Base-by-base conservation (phyloP, 331 rosid genomes). In the Pyrus hybrid region DNA sequence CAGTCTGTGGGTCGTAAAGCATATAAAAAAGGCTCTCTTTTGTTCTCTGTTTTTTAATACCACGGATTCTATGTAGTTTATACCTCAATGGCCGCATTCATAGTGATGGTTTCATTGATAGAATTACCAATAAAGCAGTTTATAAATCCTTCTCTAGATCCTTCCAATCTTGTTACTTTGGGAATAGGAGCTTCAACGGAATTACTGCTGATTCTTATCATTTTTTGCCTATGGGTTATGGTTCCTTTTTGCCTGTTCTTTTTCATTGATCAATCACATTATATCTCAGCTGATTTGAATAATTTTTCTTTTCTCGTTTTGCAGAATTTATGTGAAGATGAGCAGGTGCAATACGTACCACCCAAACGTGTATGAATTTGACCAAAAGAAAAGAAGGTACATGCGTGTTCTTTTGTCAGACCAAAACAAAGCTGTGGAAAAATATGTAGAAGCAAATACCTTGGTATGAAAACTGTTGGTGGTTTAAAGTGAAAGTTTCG, bases 321-420 rank as follows among this genome's bases (percentile, higher is more conserved):
- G 86, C 88, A 88, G 98, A 79, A 82, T 76, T 51, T 93, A 70
- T 93, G 97, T 23, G 90, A 82, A 63, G 96, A 91, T 10, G 90
- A 86, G 76, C 90, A 84, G 22, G 91, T 91, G 89, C 97, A 82
- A 18, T 93, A 93, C 68, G 77, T 82, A 12, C 91, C 96, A 49
- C 98, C 97, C 37, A 93, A 85, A 80, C 94, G 91, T 51, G 68
- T n/a, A 73, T 87, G 85, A 90, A 37, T 37, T 37, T 37, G 13
- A 37, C 43, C 4, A 37, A 37, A 37, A 37, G 43, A 37, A 37
- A 37, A 37, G 43, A 37, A 37, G 43, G 43, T 37, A 4, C 43
- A 37, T 37, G 43, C 43, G 17, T 22, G 51, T 28, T 10, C 16
- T 18, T 25, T 35, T 25, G 71, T 72, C 35, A 14, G 35, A 54